Conservation (phyloP, 257 asterid species). For the Anisodus acutangulus region DNA sequence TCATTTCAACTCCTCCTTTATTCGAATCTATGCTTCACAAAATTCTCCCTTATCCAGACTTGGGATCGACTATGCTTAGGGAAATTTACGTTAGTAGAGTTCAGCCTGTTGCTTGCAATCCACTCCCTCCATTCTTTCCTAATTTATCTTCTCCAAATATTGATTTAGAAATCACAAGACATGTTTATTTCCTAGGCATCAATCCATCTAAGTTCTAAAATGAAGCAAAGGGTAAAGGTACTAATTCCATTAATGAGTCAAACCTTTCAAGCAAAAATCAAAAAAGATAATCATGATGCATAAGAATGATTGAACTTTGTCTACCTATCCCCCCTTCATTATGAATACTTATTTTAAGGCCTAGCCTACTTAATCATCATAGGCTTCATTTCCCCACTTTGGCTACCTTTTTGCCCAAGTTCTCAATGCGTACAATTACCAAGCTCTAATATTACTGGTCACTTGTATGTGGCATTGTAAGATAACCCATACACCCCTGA, state of each 20-base stretch:
- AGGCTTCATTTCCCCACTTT: conserved; percentile 33
- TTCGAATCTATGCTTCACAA: not conserved
- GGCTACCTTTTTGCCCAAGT: conserved; percentile 30
- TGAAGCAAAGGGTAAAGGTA: conserved; percentile 6
- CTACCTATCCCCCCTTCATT: not conserved
- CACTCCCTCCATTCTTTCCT: not conserved
- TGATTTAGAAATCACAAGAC: not conserved
- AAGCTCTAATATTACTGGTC: not conserved
- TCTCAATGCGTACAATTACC: conserved; percentile 37
- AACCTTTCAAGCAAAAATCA: conserved; percentile 32
- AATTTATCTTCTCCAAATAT: not conserved
- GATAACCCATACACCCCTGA: conserved; percentile 36
- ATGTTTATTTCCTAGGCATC: not conserved
- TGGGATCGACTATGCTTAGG: not conserved
- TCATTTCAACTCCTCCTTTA: not conserved
- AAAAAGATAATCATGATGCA: conserved; percentile 39
- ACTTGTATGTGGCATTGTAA: conserved; percentile 29
- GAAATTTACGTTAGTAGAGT: not conserved
- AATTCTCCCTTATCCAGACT: not conserved
- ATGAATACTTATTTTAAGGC: conserved; percentile 33
- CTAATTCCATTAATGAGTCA: conserved; percentile 6
- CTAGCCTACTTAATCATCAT: conserved; percentile 40
- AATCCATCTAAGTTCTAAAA: conserved; percentile 5
- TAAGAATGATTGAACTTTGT: conserved; percentile 32
- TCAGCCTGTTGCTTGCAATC: not conserved